Conservation (phyloP, 306 rosid species). For the Vachellia pachyceras region DNA sequence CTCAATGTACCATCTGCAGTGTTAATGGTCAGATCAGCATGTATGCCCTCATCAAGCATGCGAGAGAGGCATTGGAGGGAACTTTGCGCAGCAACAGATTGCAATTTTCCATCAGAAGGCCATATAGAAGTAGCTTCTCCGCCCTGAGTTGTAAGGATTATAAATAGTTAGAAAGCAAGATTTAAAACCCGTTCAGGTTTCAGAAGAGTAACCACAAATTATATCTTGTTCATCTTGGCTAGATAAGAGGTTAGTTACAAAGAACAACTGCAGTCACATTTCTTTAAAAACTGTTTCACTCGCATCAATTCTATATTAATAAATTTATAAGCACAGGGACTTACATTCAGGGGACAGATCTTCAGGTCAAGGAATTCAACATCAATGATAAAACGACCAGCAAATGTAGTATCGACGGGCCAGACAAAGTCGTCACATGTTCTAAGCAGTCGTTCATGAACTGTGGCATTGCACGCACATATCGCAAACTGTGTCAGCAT, state of each 20-base stretch:
- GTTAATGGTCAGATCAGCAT: constrained; percentile 73
- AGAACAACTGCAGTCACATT: neutral
- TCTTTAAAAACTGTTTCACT: constrained; percentile 4
- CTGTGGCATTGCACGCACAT: constrained; percentile 48
- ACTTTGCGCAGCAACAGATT: constrained; percentile 58
- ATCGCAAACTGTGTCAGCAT: constrained; percentile 16
- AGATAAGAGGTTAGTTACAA: constrained; percentile 10
- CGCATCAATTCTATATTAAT: neutral
- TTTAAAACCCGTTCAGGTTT: neutral
- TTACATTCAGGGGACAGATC: constrained; percentile 68
- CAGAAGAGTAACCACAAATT: constrained; percentile 15
- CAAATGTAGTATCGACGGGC: constrained; percentile 69
- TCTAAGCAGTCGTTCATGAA: constrained; percentile 72
- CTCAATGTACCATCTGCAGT: constrained; percentile 65
- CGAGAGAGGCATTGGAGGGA: constrained; percentile 72
- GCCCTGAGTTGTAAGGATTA: constrained; percentile 51
- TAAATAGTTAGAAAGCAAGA: constrained; percentile 2
- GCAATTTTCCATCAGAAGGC: constrained; percentile 63
- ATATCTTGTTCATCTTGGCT: neutral
- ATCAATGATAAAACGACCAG: constrained; percentile 76
- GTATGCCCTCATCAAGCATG: constrained; percentile 80
- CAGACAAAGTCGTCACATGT: constrained; percentile 77
- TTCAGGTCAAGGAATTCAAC: constrained; percentile 91
- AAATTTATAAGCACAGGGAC: constrained; percentile 38
- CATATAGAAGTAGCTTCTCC: constrained; percentile 72